Evolutionary conservation across 192 early-diverging fungal species (phyloP), one percentile per base, ranked within the genome.

Genomic region (Coemansia sp.): DNA sequence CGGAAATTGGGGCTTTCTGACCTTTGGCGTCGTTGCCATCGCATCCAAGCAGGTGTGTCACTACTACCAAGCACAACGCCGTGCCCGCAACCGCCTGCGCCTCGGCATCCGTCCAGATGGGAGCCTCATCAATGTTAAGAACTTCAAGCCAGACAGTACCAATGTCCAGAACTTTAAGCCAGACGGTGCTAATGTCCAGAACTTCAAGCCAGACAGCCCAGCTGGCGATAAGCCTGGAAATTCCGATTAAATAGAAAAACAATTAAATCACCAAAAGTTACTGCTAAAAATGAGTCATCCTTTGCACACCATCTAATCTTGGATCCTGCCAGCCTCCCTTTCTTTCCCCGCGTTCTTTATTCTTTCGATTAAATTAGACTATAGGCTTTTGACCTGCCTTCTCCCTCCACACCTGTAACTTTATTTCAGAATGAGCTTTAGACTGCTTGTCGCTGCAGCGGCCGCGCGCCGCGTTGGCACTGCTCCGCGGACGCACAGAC

Each of bases 391-490:
- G 23, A n/a, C 18, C 50, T 57, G 24, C 53, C 15, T 14, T 24
- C 40, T 9, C 31, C 8, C 31, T 31, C 36, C 26, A 26, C 24
- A 17, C 36, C n/a, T 58, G 26, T 42, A 28, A 15, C 25, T 56
- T 56, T 37, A 56, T 56, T 58, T 42, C 20, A 58, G 52, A 54
- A 79, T 80, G 77, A 80, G 71, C 71, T 80, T 80, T 34, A 56
- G 71, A 60, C 66, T 80, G 25, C 67, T 80, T 46, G 77, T 80
- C 18, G 76, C 76, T 18, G 76, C 76, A 9, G 77, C 77, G 0
- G 77, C 77, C 20, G 77, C 77, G n/a, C 64, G 65, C 11, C 68
- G 68, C 53, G 52, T 53, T 1, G 61, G 40, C 23, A 46, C 36
- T 17, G 40, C 57, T 38, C 63, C 17, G 31, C 56, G 9, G 21